Evolutionary conservation across 2,329 filamentous ascomycete genomes (phyloP), one percentile per base, ranked within the genome.

Genomic region (Xylariomycetidae sp.): DNA sequence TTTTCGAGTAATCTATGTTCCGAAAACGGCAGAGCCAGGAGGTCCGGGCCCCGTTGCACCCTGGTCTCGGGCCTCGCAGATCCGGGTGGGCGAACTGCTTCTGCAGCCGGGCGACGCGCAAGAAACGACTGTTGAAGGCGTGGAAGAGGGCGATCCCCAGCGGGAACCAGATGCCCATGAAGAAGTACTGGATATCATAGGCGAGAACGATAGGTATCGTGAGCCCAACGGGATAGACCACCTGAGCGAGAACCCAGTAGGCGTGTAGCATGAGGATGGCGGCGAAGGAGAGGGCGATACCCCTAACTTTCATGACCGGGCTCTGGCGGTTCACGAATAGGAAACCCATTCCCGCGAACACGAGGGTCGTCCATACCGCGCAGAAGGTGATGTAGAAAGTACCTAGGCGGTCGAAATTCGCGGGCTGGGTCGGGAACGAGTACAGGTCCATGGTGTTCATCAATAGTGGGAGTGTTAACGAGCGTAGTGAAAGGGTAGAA

Each of bases 101-200:
- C 51, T 76, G 72, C 13, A 65, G 45, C 40, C 61, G 63, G 30
- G 70, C 71, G 23, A 74, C 58, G 37, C 69, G 59, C 9, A 75
- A 59, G 31, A 77, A 68, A 15, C 71, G 69, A 31, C 57, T 62
- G 48, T 76, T 74, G 33, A 69, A 69, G 13, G 70, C 74, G 41
- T 78, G 74, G 50, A 78, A 80, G 4, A 77, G 51, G 3, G 72
- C 74, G 25, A 79, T 69, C 2, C 75, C 74, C 12, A 74, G 58
- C 1, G 75, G 75, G 3, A 80, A 61, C 52, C 71, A 74, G 31
- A 70, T 66, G 25, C 69, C 72, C 75, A 79, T 80, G 50, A 74
- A 62, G 63, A 74, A 79, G 47, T 70, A 80, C 45, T 76, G 71
- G 4, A 66, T 52, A 19, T 66, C 59, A 37, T 72, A 76, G 1